A percentile compares a stretch with the other conserved stretches of the same genome.
Conservation (phyloP, 2,329 filamentous ascomycete genomes). For the Sarocladium strictum region DNA sequence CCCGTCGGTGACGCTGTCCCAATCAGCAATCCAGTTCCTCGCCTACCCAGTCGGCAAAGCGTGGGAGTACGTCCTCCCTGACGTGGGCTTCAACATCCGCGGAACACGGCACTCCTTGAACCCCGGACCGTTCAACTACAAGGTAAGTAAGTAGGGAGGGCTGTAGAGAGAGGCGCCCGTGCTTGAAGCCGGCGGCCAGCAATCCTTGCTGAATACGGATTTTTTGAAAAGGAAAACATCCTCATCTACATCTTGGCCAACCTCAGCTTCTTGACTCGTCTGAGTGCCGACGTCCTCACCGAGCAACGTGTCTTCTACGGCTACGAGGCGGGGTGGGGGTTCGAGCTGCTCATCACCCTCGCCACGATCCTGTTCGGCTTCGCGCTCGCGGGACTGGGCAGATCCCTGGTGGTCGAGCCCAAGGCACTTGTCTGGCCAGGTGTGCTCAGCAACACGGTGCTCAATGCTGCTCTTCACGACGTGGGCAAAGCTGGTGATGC, state of each 20-base stretch:
- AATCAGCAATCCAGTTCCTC: conserved; percentile 33
- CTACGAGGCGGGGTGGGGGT: conserved; percentile 38
- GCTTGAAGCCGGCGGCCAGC: no score
- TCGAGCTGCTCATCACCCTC: conserved; percentile 41
- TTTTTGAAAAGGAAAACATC: conserved; percentile 45
- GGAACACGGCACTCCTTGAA: conserved; percentile 28
- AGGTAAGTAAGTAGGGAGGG: no score
- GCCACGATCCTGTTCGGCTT: conserved; percentile 47
- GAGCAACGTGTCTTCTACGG: conserved; percentile 35
- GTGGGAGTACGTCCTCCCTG: conserved; percentile 25
- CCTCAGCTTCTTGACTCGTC: conserved; percentile 36
- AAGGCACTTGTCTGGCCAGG: conserved; percentile 47
- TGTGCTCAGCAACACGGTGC: conserved; percentile 40
- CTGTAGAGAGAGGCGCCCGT: no score
- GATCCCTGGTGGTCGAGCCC: conserved; percentile 38
- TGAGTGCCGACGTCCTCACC: conserved; percentile 27
- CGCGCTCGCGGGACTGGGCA: conserved; percentile 39
- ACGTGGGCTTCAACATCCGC: conserved; percentile 21
- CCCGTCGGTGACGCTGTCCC: conserved; percentile 25
- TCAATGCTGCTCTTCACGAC: conserved; percentile 36
- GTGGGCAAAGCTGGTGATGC: conserved; percentile 24
- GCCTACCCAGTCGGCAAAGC: conserved; percentile 37
- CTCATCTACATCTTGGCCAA: conserved; percentile 52
- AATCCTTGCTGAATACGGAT: no score
- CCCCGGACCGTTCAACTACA: conserved; percentile 31